These are phyloP conservation scores for Pseudogymnoascus sp. DNA, from an alignment of 2,329 filamentous ascomycete species.

Conservation along the genomic window DNA sequence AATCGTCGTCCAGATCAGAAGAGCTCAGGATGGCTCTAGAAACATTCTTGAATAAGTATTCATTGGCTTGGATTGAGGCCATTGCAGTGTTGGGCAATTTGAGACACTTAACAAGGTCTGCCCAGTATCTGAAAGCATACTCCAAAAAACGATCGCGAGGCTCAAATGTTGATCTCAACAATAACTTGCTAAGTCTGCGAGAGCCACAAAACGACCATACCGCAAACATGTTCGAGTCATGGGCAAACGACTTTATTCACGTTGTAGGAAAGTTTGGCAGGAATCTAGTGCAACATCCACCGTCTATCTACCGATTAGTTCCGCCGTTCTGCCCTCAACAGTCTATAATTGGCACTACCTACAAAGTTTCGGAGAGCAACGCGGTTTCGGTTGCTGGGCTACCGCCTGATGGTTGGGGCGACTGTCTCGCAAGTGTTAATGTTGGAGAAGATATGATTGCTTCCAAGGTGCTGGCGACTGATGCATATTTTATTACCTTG, in stretches of 20 bases:
- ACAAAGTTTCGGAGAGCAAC: neutral
- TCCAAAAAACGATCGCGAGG: neutral
- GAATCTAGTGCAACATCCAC: neutral
- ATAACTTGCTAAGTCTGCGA: neutral
- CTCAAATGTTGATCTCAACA: neutral
- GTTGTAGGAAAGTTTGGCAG: conserved; percentile 13
- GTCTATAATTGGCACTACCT: neutral
- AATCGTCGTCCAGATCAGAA: neutral
- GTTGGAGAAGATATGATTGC: neutral
- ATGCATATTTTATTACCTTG: conserved; percentile 21
- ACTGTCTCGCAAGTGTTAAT: neutral
- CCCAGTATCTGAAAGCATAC: neutral
- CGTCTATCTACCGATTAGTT: conserved; percentile 12
- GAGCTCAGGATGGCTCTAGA: neutral
- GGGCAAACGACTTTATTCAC: conserved; percentile 11
- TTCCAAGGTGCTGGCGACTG: conserved; percentile 16
- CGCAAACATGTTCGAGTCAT: neutral
- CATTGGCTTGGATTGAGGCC: neutral
- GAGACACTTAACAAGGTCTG: neutral
- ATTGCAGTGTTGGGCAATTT: neutral
- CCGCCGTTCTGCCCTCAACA: conserved; percentile 14
- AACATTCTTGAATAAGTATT: neutral
- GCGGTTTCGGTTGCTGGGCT: neutral
- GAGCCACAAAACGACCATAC: neutral
- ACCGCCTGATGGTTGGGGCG: neutral